phyloP scores from a whole-genome alignment of 371 early-diverging fungal species.

The Mucor racemosus region DNA sequence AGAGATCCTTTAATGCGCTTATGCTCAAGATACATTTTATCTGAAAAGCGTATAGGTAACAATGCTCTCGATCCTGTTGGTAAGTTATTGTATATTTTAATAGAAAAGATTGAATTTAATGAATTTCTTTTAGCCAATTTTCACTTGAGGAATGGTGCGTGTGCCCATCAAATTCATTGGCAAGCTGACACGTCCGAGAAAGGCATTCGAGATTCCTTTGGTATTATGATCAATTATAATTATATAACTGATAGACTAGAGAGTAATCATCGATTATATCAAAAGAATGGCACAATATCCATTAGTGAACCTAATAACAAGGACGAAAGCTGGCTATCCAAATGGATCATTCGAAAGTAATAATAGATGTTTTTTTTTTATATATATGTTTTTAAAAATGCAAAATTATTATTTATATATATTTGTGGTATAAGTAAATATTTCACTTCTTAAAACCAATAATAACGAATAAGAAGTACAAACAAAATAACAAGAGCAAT shows the following conservation, averaged over 20 bases:
- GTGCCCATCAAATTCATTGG: constrained; percentile 84
- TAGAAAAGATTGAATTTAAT: no score
- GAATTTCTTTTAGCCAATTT: constrained; percentile 66
- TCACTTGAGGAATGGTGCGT: constrained; percentile 89
- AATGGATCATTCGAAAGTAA: constrained; percentile 2
- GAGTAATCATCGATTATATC: constrained; percentile 74
- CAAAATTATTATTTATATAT: constrained; percentile 3
- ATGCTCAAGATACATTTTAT: constrained; percentile 70
- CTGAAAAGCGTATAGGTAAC: constrained; percentile 59
- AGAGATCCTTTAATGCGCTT: constrained; percentile 68
- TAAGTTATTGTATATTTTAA: constrained; percentile 21
- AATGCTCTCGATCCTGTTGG: constrained; percentile 82
- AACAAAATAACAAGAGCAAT: constrained; percentile 78
- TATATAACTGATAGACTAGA: constrained; percentile 71
- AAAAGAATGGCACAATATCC: constrained; percentile 68
- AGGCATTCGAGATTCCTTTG: constrained; percentile 79
- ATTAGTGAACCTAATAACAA: constrained; percentile 32
- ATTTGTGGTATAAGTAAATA: background rate
- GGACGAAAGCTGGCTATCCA: constrained; percentile 14
- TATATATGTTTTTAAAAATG: background rate
- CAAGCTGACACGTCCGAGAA: constrained; percentile 75
- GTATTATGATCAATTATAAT: constrained; percentile 90
- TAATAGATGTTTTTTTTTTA: background rate
- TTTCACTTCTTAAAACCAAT: constrained; percentile 53
- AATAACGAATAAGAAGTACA: constrained; percentile 81